phyloP scores from a whole-genome alignment of 2,329 filamentous ascomycete species.

The Curvularia verruculosa region DNA sequence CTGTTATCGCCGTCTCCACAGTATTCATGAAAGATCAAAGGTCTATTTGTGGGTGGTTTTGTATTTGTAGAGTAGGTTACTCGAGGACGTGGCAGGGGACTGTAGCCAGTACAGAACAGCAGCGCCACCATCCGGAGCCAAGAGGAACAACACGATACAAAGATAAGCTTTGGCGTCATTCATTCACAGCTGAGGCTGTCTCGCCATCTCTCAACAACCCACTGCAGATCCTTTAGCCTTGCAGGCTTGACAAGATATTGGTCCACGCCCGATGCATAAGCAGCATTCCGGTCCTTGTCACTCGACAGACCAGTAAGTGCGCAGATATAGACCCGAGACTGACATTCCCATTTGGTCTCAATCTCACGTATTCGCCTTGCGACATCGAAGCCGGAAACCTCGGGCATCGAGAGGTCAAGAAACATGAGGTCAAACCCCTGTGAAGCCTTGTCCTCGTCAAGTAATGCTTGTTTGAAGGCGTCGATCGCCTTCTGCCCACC shows the following conservation, averaged over 20 bases:
- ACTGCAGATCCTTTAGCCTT: conserved; percentile 6
- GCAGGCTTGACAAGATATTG: conserved; percentile 12
- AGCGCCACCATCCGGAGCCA: not conserved
- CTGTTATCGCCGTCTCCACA: not conserved
- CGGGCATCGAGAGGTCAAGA: conserved; percentile 13
- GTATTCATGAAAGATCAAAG: not conserved
- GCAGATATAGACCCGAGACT: conserved; percentile 10
- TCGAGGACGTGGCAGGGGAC: not conserved
- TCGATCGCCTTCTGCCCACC: conserved; percentile 14
- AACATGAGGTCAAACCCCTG: conserved; percentile 14
- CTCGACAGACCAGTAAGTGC: conserved; percentile 14
- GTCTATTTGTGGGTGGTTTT: not conserved
- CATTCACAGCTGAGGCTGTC: not conserved
- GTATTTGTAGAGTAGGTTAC: not conserved
- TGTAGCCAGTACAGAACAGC: not conserved
- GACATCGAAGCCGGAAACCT: conserved; percentile 12
- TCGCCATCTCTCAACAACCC: conserved; percentile 6
- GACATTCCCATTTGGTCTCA: not conserved
- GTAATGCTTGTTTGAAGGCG: conserved; percentile 1
- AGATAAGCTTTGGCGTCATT: not conserved
- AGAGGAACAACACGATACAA: not conserved
- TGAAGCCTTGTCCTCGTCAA: not conserved
- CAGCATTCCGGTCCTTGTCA: conserved; percentile 12
- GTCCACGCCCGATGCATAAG: conserved; percentile 13
- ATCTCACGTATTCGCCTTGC: conserved; percentile 14